Base-by-base conservation (phyloP, 2,329 filamentous ascomycete genomes). In the Nigrospora sphaerica region DNA sequence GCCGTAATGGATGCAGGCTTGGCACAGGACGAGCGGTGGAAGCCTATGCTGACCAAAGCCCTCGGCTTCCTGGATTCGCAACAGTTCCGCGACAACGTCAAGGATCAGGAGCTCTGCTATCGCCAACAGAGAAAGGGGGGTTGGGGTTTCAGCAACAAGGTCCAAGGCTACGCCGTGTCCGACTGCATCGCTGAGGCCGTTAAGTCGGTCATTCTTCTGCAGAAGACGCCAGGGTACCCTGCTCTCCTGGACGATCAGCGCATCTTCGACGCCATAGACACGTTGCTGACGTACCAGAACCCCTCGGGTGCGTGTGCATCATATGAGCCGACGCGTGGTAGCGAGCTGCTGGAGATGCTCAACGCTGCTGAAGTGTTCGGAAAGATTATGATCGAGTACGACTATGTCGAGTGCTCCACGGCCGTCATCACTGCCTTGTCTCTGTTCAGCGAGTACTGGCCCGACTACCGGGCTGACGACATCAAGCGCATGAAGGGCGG, bases 331-430 rank as follows among this genome's bases (percentile, higher is more conserved):
- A 85, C 85, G 2, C 81, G 93, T 23, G 92, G 86, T 2, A 85
- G 87, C 11, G 76, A 86, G 54, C 80, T 78, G 54, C 65, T 97
- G 54, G 93, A 98, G 65, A 76, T 83, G 63, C 78, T 98, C 38
- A 98, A 98, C 59, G 92, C 92, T 0, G 93, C 93, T 2, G 93
- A 98, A 63, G 91, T 98, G 0, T 98, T 98, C 64, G 91, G 89
- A 13, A 80, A 84, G 17, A 98, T 98, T 69, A 98, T 98, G 93
- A 85, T 98, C 45, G 92, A 97, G 62, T 98, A 98, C 64, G 89
- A 95, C 63, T 97, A 98, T 60, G 90, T 92, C 0, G 93, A 98
- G 66, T 98, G 93, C 71, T 98, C 93, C 1, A 97, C 93, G 3
- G 91, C 93, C 1, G 89, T 90, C 31, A 86, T 98, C 4, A 96